Base-by-base conservation (phyloP, 2,329 filamentous ascomycete genomes). In the Monilinia fructicola region DNA sequence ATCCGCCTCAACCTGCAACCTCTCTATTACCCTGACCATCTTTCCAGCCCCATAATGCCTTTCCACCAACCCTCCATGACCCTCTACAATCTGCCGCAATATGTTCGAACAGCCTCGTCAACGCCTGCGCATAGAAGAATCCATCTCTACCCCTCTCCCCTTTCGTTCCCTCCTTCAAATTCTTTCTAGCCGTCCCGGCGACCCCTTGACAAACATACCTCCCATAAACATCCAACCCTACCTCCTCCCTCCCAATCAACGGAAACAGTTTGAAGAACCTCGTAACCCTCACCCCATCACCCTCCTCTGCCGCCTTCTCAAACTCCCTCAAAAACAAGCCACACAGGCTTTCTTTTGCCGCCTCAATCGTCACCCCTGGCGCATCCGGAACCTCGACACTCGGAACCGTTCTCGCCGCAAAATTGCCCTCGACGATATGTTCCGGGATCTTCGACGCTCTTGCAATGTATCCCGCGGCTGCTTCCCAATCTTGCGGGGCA, bases 211-310 rank as follows among this genome's bases (percentile, higher is more conserved):
- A 99, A 40, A 99, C 94, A 77, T 98, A 99, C 72, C 90, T 87
- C 1, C 95, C 95, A 77, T 99, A 99, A 3, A 97, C 92, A 78
- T 99, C 94, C 66, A 99, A 78, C 0, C 95, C 95, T 10, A 94
- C 91, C 65, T 96, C 91, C 3, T 92, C 89, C 69, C 93, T 86
- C 18, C 91, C 93, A 75, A 99, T 97, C 46, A 99, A 81, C 21
- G 95, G 95, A 74, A 99, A 99, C 48, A 99, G 82, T 81, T 99
- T 99, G 81, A 99, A 99, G 81, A 99, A 99, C 53, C 95, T 84
- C 1, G 95, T 97, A 64, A 99, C 92, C 76, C 91, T 92, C 31
- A 91, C 85, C 4, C 92, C 93, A 74, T 98, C 93, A n/a, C 86
- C 90, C 53, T 95, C 93, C 69, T 86, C 85, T 2, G 93, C 91